These are phyloP conservation scores for Dictyostelium capitatum DNA, from an alignment of 78 protist genomes.

Conservation along the genomic window DNA sequence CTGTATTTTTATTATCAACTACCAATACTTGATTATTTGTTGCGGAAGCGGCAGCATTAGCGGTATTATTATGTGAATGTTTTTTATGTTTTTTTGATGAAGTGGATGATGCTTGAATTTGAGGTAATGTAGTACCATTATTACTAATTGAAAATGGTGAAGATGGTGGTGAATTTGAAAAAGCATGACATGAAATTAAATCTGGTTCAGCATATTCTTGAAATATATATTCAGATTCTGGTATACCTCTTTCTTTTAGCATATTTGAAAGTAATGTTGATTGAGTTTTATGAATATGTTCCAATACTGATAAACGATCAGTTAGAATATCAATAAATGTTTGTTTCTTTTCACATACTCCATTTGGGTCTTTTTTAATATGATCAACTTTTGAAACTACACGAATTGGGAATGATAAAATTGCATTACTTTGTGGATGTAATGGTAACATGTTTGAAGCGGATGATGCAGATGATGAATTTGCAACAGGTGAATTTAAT, in stretches of 20 bases:
- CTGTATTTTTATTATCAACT: constrained; percentile 23
- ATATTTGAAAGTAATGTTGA: not conserved
- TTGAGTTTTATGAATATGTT: constrained; percentile 25
- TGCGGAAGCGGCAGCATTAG: not conserved
- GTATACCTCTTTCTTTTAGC: constrained; percentile 28
- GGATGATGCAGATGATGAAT: too few species aligned
- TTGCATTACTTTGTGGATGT: not conserved
- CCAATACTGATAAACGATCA: constrained; percentile 31
- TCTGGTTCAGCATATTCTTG: constrained; percentile 11
- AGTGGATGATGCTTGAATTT: not conserved
- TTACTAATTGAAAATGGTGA: constrained; percentile 28
- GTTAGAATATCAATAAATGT: constrained; percentile 71
- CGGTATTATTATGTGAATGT: not conserved
- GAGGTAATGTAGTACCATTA: not conserved
- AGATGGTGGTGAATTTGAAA: constrained; percentile 39
- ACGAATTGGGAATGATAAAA: constrained; percentile 60
- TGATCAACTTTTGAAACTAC: constrained; percentile 78
- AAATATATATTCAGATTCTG: not conserved
- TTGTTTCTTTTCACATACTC: constrained; percentile 72
- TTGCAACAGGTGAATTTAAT: too few species aligned
- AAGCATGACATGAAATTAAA: not conserved
- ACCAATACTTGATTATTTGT: not conserved
- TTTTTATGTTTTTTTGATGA: constrained; percentile 5
- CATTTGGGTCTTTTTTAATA: constrained; percentile 69
- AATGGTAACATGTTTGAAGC: too few species aligned